Percentiles rank a stretch among this genome's conserved stretches.
Conservation (phyloP, 768 basidiomycete genomes). For the Russula sp. region DNA sequence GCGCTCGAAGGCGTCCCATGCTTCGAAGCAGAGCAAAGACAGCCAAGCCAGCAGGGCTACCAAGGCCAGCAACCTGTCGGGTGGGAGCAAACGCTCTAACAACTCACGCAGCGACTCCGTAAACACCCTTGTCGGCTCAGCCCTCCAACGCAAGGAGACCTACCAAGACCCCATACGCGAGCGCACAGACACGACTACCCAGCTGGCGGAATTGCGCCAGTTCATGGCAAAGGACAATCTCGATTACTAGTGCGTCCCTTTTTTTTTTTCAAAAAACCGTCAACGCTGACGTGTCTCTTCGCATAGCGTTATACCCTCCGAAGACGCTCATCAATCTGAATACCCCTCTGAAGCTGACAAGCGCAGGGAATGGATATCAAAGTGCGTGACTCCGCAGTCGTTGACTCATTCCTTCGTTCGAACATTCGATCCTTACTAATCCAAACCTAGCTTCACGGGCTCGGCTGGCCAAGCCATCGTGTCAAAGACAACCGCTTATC, state of each 20-base stretch:
- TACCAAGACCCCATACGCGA: slow-evolving; percentile 32
- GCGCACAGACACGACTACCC: slow-evolving; percentile 29
- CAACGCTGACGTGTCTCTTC: slow-evolving; percentile 4
- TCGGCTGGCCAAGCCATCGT: slow-evolving; percentile 71
- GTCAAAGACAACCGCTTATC: slow-evolving; percentile 62
- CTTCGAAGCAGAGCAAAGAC: slow-evolving; percentile 20
- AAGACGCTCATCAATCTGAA: slow-evolving; percentile 83
- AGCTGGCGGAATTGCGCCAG: slow-evolving; percentile 28
- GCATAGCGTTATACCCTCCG: slow-evolving; percentile 65
- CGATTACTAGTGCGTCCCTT: slow-evolving; percentile 29
- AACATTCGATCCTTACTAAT: slow-evolving; percentile 1
- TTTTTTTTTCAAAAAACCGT: neutral
- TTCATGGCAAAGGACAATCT: slow-evolving; percentile 30
- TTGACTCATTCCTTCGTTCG: neutral
- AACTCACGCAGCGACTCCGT: slow-evolving; percentile 27
- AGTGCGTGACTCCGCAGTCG: slow-evolving; percentile 44
- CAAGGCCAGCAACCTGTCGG: slow-evolving; percentile 23
- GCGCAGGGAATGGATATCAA: slow-evolving; percentile 73
- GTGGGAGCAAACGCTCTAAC: slow-evolving; percentile 25
- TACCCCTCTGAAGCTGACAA: slow-evolving; percentile 76
- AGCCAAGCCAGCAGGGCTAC: slow-evolving; percentile 19
- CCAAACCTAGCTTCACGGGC: slow-evolving; percentile 52
- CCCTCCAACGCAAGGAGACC: slow-evolving; percentile 31
- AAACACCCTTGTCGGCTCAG: slow-evolving; percentile 32
- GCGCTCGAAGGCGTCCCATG: slow-evolving; percentile 25